A percentile compares a stretch with the other conserved stretches of the same genome.
These are phyloP conservation scores for Silene conica DNA, from an alignment of 148 eudicot genomes.

Conservation along the genomic window DNA sequence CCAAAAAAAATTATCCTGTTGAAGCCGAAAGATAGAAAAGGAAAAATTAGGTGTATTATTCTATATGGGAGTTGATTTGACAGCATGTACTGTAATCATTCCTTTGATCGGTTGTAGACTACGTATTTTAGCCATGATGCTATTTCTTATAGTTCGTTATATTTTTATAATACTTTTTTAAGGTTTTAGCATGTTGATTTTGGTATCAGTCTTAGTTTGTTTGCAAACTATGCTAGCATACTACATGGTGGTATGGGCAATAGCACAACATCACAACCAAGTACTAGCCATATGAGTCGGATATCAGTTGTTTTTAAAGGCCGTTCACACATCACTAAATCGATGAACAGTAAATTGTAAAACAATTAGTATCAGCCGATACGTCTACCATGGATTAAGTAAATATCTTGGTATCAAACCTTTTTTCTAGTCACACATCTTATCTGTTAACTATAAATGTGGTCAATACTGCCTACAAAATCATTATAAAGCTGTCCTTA, in stretches of 20 bases:
- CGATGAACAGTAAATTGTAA: neutral
- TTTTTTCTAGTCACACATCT: neutral
- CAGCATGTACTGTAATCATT: neutral
- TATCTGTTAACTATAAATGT: too few species aligned
- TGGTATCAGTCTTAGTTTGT: too few species aligned
- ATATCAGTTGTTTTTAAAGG: neutral
- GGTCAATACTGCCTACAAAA: too few species aligned
- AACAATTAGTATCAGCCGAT: neutral
- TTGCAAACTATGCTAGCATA: too few species aligned
- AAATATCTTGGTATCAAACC: too few species aligned
- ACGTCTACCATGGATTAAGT: too few species aligned
- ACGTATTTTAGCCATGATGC: neutral
- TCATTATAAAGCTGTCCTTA: neutral
- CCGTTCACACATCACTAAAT: neutral
- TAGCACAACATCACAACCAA: neutral
- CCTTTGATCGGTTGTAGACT: neutral
- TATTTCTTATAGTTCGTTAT: too few species aligned
- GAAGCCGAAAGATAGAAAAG: neutral
- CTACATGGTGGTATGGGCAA: too few species aligned
- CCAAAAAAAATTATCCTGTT: neutral
- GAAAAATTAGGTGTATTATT: slow-evolving; percentile 5
- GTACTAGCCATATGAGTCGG: neutral
- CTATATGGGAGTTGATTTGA: neutral
- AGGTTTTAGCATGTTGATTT: too few species aligned
- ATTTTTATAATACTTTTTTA: too few species aligned